Evolutionary conservation across 768 basidiomycete species (phyloP).

Genomic region (Rossbeevera mucosa): DNA sequence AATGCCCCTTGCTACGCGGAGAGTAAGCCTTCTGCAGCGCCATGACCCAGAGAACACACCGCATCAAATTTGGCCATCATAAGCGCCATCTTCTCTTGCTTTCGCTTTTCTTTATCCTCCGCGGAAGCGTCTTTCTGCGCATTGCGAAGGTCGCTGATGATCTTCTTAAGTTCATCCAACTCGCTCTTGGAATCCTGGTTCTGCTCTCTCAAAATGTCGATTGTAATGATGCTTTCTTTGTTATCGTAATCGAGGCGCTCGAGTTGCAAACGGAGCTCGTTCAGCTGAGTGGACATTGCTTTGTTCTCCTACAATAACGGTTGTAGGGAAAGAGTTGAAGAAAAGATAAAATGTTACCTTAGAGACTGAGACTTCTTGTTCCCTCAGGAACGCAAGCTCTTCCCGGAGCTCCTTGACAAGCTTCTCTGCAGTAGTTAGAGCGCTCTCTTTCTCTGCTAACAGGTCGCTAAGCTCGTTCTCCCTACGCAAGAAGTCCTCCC

Average conservation of each 20-base stretch:
- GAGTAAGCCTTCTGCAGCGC: conserved; percentile 3
- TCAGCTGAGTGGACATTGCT: conserved; percentile 86
- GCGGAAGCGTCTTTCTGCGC: conserved; percentile 80
- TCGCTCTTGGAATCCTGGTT: conserved; percentile 82
- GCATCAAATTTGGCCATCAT: conserved; percentile 99
- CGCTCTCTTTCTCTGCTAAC: conserved; percentile 87
- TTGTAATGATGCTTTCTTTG: conserved; percentile 88
- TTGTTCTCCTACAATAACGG: conserved; percentile 76
- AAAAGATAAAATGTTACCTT: conserved; percentile 45
- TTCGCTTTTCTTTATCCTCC: conserved; percentile 98
- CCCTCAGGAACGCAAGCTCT: conserved; percentile 85
- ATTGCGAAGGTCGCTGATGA: conserved; percentile 70
- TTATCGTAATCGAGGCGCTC: conserved; percentile 93
- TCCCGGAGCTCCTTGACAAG: conserved; percentile 83
- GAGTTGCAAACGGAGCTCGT: conserved; percentile 86
- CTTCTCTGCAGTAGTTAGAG: conserved; percentile 76
- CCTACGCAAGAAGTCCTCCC: conserved; percentile 92
- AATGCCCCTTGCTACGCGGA: conserved; percentile 74
- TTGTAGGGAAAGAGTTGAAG: conserved; percentile 4
- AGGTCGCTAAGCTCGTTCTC: conserved; percentile 96
- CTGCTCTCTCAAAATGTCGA: conserved; percentile 95
- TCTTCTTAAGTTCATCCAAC: conserved; percentile 83
- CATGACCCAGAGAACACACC: conserved; percentile 43
- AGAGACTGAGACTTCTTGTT: conserved; percentile 76
- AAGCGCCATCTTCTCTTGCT: conserved; percentile 98